A percentile compares a stretch with the other conserved stretches of the same genome.
Conservation (phyloP, 2,329 filamentous ascomycete genomes). For the Botrytis aclada region DNA sequence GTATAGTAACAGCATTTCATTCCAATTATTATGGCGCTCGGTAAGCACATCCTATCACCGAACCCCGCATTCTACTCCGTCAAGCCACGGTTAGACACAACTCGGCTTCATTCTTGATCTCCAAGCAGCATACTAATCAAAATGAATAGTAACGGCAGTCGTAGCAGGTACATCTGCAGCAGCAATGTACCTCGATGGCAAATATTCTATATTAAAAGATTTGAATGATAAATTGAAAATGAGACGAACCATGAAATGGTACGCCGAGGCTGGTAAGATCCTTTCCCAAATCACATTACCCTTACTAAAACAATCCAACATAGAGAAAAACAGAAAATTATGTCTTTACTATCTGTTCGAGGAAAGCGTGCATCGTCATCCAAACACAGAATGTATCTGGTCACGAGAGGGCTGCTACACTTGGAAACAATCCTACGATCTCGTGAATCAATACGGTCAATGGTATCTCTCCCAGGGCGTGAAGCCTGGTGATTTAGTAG, state of each 20-base stretch:
- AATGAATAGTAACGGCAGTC: slow-evolving; percentile 28
- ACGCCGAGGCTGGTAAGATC: slow-evolving; percentile 47
- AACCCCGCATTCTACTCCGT: neutral
- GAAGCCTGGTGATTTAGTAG: slow-evolving; percentile 57
- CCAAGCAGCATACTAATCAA: neutral
- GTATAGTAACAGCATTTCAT: neutral
- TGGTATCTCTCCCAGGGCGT: slow-evolving; percentile 60
- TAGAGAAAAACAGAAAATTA: slow-evolving; percentile 44
- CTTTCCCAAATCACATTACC: slow-evolving; percentile 10
- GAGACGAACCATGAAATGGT: slow-evolving; percentile 45
- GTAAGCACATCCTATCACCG: neutral
- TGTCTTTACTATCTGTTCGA: slow-evolving; percentile 68
- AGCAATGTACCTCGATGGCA: slow-evolving; percentile 63
- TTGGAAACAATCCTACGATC: slow-evolving; percentile 54
- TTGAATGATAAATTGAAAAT: slow-evolving; percentile 45
- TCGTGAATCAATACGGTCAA: slow-evolving; percentile 58
- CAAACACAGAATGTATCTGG: slow-evolving; percentile 62
- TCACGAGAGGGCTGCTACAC: slow-evolving; percentile 59
- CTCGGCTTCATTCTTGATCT: neutral
- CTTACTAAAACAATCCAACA: neutral
- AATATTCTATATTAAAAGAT: slow-evolving; percentile 65
- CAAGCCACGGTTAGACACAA: neutral
- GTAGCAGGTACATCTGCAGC: slow-evolving; percentile 44
- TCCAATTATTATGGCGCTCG: slow-evolving; percentile 2
- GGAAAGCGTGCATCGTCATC: slow-evolving; percentile 49